phyloP scores from a whole-genome alignment of 139 green algal genomes.

The Coelastrella sp. region DNA sequence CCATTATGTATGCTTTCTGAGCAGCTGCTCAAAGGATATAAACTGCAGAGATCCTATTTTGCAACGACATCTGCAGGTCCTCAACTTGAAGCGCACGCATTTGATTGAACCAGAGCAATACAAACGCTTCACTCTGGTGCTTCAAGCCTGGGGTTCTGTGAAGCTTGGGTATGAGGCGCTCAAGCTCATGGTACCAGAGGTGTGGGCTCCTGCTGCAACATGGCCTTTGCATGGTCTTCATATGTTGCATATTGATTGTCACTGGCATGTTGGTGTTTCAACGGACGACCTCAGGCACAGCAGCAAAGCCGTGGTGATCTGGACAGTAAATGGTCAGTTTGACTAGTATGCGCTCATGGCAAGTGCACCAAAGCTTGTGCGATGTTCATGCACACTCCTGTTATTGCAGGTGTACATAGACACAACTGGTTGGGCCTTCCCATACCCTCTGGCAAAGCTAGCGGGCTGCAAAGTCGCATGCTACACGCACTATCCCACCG shows the following conservation, averaged over 20 bases:
- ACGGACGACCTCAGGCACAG: too few relatives aligned
- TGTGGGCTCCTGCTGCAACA: conserved; percentile 38
- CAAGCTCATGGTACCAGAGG: conserved; percentile 70
- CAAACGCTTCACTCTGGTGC: conserved; percentile 87
- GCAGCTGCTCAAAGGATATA: too few relatives aligned
- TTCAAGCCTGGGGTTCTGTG: conserved; percentile 82
- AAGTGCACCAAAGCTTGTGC: neutral
- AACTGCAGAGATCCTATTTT: neutral
- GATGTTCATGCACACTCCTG: neutral
- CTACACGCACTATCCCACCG: conserved; percentile 97
- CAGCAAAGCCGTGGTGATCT: neutral
- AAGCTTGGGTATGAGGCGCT: conserved; percentile 80
- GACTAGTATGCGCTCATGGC: neutral
- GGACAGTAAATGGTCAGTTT: neutral
- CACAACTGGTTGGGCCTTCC: conserved; percentile 94
- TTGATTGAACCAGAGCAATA: conserved; percentile 78
- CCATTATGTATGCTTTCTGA: too few relatives aligned
- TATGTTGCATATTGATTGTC: too few relatives aligned
- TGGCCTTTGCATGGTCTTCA: neutral
- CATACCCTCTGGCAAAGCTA: conserved; percentile 84
- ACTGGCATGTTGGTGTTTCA: too few relatives aligned
- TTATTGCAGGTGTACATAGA: conserved; percentile 85
- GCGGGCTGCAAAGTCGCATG: conserved; percentile 75
- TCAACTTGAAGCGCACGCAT: conserved; percentile 65
- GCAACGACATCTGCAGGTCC: conserved; percentile 61